Percentiles rank a stretch among this genome's conserved stretches.
phyloP scores from a whole-genome alignment of 1,139 yeast species.

The Wickerhamiella pararugosa region DNA sequence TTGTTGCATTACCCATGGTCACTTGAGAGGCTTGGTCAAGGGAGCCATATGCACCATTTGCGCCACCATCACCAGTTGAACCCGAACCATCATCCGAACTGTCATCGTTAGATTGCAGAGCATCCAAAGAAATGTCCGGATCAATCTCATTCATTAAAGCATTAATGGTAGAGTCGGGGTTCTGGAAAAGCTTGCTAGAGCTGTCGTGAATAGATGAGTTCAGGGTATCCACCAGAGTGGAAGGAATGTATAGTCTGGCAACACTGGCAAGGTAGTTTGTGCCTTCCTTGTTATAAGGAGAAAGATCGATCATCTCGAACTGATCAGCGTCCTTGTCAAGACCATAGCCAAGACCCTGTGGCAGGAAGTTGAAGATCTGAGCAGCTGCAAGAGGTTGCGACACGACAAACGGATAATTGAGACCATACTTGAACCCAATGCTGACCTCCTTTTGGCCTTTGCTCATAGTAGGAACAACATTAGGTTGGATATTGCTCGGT shows the following conservation, averaged over 20 bases:
- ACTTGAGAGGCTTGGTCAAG: slow-evolving; percentile 21
- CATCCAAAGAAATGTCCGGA: slow-evolving; percentile 22
- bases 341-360: slow-evolving; percentile 27
- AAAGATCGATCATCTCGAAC: slow-evolving; percentile 23
- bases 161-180: slow-evolving; percentile 23
- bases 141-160: slow-evolving; percentile 28
- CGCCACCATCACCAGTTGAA: slow-evolving; percentile 8
- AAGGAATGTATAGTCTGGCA: slow-evolving; percentile 27
- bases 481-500: slow-evolving; percentile 29
- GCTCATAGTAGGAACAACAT: slow-evolving; percentile 19
- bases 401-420: slow-evolving; percentile 30
- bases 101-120: slow-evolving; percentile 6
- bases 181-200: slow-evolving; percentile 23
- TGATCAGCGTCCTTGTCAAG: slow-evolving; percentile 16
- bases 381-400: slow-evolving; percentile 29
- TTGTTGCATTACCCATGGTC: slow-evolving; percentile 12
- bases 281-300: slow-evolving; percentile 23
- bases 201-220: slow-evolving; percentile 20
- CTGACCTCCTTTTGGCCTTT: slow-evolving; percentile 24
- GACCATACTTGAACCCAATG: slow-evolving; percentile 27
- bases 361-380: slow-evolving; percentile 30
- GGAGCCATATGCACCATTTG: slow-evolving; percentile 20
- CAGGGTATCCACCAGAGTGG: slow-evolving; percentile 18
- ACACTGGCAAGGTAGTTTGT: slow-evolving; percentile 26
- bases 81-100: slow-evolving; percentile 6